A percentile compares a stretch with the other conserved stretches of the same genome.
phyloP scores from a whole-genome alignment of 371 early-diverging fungal species.

The Mucor saturninus region DNA sequence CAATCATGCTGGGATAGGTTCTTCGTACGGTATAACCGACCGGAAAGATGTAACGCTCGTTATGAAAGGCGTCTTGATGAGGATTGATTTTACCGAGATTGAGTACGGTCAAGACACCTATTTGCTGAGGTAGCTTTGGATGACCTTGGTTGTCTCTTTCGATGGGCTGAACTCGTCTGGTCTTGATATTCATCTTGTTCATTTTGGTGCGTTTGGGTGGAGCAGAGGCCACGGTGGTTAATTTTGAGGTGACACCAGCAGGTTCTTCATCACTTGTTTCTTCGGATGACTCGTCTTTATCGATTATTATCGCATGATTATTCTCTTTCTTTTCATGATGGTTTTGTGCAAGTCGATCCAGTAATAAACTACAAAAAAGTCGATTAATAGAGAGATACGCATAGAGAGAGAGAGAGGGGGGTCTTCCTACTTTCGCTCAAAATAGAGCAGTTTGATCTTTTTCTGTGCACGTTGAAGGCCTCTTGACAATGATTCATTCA shows the following conservation, averaged over 20 bases:
- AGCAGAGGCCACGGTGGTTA: conserved; percentile 51
- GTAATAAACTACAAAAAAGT: conserved; percentile 31
- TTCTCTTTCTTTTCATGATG: not conserved
- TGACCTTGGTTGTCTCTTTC: conserved; percentile 71
- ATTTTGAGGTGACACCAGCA: not conserved
- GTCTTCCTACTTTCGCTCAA: conserved; percentile 29
- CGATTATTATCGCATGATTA: not conserved
- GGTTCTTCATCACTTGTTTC: not conserved
- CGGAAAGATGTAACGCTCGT: conserved; percentile 91
- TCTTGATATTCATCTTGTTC: conserved; percentile 37
- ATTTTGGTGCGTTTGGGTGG: conserved; percentile 54
- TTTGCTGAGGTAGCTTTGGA: conserved; percentile 76
- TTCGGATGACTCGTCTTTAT: not conserved
- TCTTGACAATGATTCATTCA: conserved; percentile 56
- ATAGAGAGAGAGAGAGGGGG: too few species aligned
- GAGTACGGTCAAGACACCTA: conserved; percentile 82
- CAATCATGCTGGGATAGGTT: conserved; percentile 76
- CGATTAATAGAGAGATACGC: too few species aligned
- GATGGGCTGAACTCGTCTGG: conserved; percentile 61
- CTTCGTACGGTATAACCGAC: conserved; percentile 80
- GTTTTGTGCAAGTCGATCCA: conserved; percentile 50
- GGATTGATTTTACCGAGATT: conserved; percentile 75
- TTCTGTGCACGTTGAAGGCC: conserved; percentile 23
- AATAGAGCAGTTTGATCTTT: conserved; percentile 23
- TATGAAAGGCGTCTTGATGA: conserved; percentile 84